Evolutionary conservation across 2,329 filamentous ascomycete genomes (phyloP), one percentile per base, ranked within the genome.

Genomic region (Mollisiaceae sp.): DNA sequence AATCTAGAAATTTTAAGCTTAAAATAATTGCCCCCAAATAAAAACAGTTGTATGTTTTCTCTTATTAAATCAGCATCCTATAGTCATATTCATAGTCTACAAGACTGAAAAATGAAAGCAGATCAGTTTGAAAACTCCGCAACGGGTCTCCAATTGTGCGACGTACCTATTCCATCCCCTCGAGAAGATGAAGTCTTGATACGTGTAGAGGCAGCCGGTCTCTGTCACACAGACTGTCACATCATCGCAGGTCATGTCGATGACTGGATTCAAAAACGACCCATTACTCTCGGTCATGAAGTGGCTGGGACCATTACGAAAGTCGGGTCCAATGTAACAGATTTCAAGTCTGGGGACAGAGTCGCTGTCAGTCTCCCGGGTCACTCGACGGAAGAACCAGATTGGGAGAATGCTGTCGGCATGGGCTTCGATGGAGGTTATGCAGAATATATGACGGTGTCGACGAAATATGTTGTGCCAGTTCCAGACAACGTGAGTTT

Each of bases 251-350:
- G 64, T 22, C 22, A 15, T 38, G 52, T n/a, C n/a, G 52, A 24
- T 6, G 32, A 39, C 36, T 58, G 38, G 47, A 41, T 66, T 22
- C 50, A 22, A 45, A 41, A 64, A 27, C 32, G 45, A 36, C 66
- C 66, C 12, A 67, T 66, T 8, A 68, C 64, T 20, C 54, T 68
- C 15, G 61, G 66, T 35, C 66, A 68, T 32, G 66, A 68, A 52
- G 56, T 68, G 8, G 50, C 66, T 12, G 66, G 64, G 8, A 64
- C 20, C 22, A 45, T 68, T 39, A 43, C 24, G 20, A 32, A n/a
- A 15, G 12, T 66, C 11, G 66, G 66, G 52, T 38, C 45, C 12
- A 58, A 38, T 15, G 64, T 68, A 12, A 52, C 61, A 35, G 22
- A 55, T 15, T 50, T 62, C 45, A 14, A 62, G 8, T 20, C 63